Evolutionary conservation across 208 protist species (phyloP).

Genomic region (Vickermania spadyakhi): DNA sequence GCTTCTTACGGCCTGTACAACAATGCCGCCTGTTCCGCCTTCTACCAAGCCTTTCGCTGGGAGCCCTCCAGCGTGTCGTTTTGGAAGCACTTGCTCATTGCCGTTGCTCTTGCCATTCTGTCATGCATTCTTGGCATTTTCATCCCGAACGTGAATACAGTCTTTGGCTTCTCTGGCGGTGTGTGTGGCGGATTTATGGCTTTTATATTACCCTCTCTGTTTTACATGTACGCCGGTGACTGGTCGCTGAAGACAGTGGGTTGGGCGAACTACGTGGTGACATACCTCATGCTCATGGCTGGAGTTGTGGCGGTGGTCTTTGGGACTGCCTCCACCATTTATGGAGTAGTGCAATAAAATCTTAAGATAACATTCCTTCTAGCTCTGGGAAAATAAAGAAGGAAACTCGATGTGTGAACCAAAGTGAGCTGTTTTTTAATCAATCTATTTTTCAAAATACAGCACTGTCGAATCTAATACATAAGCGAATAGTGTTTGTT

Average conservation of each 20-base stretch:
- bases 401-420: too few species aligned
- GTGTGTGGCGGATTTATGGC: constrained; percentile 17
- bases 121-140: constrained; percentile 12
- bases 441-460: too few species aligned
- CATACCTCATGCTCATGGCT: constrained; percentile 10
- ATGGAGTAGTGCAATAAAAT: constrained; percentile 1
- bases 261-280: constrained; percentile 14
- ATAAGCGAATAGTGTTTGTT: too few species aligned
- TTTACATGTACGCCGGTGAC: constrained; percentile 19
- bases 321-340: constrained; percentile 9
- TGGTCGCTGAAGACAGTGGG: constrained; percentile 11
- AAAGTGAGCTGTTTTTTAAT: too few species aligned
- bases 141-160: constrained; percentile 16
- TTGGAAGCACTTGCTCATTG: not conserved
- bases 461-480: too few species aligned
- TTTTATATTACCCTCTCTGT: constrained; percentile 17
- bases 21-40: not conserved
- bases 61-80: not conserved
- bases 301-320: constrained; percentile 6
- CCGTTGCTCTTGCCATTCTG: not conserved
- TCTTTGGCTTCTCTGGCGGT: constrained; percentile 10
- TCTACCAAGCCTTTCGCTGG: not conserved
- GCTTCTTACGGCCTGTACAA: constrained; percentile 1
- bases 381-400: too few species aligned
- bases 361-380: too few species aligned